phyloP scores from a whole-genome alignment of 176 grass and related monocot species.

The Triticum urartu region DNA sequence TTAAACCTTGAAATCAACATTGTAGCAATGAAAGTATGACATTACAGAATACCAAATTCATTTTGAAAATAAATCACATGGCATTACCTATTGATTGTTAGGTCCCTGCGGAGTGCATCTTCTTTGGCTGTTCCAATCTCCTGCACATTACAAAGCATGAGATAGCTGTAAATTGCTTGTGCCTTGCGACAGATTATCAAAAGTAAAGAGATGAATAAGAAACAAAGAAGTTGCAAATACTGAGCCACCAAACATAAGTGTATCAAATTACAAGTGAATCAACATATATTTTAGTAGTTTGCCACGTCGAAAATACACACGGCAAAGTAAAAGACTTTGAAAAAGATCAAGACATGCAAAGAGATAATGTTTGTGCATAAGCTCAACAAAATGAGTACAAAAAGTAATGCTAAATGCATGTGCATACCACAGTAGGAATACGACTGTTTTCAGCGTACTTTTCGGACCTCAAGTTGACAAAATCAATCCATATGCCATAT shows the following conservation, averaged over 20 bases:
- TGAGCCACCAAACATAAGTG: neutral
- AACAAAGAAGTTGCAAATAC: slow-evolving; percentile 22
- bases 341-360: neutral
- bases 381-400: neutral
- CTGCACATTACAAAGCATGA: slow-evolving; percentile 37
- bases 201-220: slow-evolving; percentile 16
- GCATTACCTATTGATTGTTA: slow-evolving; percentile 93
- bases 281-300: neutral
- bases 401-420: slow-evolving; percentile 20
- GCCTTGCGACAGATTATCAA: neutral
- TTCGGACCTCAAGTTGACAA: slow-evolving; percentile 99
- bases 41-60: neutral
- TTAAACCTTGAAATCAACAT: slow-evolving; percentile 7
- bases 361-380: slow-evolving; percentile 7
- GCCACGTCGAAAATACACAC: neutral
- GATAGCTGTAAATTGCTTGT: neutral
- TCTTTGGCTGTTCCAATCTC: slow-evolving; percentile 89
- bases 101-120: slow-evolving; percentile 88
- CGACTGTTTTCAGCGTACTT: slow-evolving; percentile 87
- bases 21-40: neutral
- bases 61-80: neutral
- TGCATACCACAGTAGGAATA: slow-evolving; percentile 86
- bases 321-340: neutral
- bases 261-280: neutral
- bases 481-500: slow-evolving; percentile 81